These are phyloP conservation scores for Ganoderma lucidum DNA, from an alignment of 1,284 basidiomycete species.

Conservation along the genomic window DNA sequence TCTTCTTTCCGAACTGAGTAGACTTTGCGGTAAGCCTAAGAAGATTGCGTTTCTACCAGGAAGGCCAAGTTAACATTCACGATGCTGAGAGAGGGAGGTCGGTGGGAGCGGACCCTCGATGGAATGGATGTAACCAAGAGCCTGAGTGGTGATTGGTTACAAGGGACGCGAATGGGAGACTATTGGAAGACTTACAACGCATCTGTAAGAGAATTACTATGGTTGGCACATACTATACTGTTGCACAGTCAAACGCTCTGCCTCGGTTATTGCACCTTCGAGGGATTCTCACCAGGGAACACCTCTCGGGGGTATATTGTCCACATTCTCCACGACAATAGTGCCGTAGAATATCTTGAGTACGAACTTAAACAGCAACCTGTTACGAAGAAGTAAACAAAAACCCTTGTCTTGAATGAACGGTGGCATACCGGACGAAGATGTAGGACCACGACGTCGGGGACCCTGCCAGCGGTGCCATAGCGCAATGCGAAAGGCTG, in stretches of 20 bases:
- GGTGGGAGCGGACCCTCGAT: conserved; percentile 53
- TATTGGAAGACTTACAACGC: conserved; percentile 65
- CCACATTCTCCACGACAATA: conserved; percentile 84
- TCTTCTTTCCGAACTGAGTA: conserved; percentile 81
- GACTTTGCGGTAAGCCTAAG: conserved; percentile 86
- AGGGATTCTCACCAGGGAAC: conserved; percentile 66
- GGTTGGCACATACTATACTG: conserved; percentile 80
- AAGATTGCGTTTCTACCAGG: conserved; percentile 63
- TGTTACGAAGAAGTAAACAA: conserved; percentile 37
- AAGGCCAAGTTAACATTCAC: conserved; percentile 1
- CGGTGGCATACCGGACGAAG: conserved; percentile 59
- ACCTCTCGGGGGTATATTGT: conserved; percentile 75
- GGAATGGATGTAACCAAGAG: conserved; percentile 57
- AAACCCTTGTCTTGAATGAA: background rate
- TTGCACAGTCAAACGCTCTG: background rate
- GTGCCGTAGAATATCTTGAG: conserved; percentile 89
- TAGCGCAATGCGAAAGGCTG: background rate
- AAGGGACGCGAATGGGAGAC: conserved; percentile 48
- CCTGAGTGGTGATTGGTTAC: conserved; percentile 50
- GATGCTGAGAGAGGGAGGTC: background rate
- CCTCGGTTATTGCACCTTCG: background rate
- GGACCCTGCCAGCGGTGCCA: conserved; percentile 15
- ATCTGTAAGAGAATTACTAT: conserved; percentile 87
- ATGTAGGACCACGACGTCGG: conserved; percentile 74
- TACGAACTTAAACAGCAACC: conserved; percentile 77